Percentiles rank a stretch among this genome's conserved stretches.
Evolutionary conservation across 495 filamentous ascomycete genomes (phyloP).

Genomic region (Darksidea phi): DNA sequence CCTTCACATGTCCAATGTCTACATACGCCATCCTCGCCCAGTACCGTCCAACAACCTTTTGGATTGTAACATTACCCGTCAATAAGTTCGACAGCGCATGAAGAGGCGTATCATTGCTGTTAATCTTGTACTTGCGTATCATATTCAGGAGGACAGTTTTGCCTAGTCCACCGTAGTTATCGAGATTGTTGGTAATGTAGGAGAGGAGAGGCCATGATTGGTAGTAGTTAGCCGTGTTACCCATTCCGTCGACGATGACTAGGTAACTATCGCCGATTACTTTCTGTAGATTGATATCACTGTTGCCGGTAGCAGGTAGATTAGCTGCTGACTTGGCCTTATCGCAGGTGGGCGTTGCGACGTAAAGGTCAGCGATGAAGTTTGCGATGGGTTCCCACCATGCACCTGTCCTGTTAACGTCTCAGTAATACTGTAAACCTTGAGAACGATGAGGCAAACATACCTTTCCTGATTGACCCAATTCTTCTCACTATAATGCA

Average conservation of each 20-base stretch:
- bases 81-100: constrained; percentile 45
- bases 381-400: constrained; percentile 52
- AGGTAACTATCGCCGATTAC: constrained; percentile 47
- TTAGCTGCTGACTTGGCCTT: constrained; percentile 36
- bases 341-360: constrained; percentile 44
- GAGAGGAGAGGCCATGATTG: constrained; percentile 43
- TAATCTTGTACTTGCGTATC: constrained; percentile 46
- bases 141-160: constrained; percentile 42
- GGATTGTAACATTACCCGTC: constrained; percentile 35
- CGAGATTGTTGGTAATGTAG: constrained; percentile 48
- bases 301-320: constrained; percentile 40
- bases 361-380: constrained; percentile 49
- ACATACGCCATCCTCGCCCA: constrained; percentile 52
- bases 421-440: background rate
- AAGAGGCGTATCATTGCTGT: constrained; percentile 50
- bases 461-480: constrained; percentile 48
- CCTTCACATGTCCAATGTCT: constrained; percentile 47
- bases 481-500: constrained; percentile 45
- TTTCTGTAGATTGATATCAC: constrained; percentile 47
- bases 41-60: constrained; percentile 47
- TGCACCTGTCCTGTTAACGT: constrained; percentile 41
- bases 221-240: constrained; percentile 40
- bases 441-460: background rate
- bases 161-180: constrained; percentile 45
- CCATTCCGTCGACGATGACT: constrained; percentile 48